Evolutionary conservation across 2,329 filamentous ascomycete genomes (phyloP).

Genomic region (Epichloe brachyelytri): DNA sequence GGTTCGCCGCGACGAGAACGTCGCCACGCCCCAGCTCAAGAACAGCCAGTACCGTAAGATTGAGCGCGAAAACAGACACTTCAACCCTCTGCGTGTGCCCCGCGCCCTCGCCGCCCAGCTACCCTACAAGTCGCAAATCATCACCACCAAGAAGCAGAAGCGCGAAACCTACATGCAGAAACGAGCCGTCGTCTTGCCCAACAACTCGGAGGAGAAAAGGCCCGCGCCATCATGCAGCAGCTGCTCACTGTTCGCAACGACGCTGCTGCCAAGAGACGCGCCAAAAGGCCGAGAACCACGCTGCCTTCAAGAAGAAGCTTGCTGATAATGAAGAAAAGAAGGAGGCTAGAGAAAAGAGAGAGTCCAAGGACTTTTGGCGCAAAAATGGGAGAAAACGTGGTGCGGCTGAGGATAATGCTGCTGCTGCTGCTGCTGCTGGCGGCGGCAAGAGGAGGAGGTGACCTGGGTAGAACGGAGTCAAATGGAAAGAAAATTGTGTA

Average conservation of each 20-base stretch:
- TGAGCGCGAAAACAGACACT: conserved; percentile 55
- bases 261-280: conserved; percentile 68
- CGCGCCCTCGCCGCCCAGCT: conserved; percentile 68
- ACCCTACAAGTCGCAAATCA: conserved; percentile 86
- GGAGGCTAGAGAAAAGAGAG: conserved; percentile 72
- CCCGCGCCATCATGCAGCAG: conserved; percentile 82
- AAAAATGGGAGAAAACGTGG: conserved; percentile 67
- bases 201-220: conserved; percentile 79
- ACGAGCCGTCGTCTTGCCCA: conserved; percentile 73
- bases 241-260: conserved; percentile 83
- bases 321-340: conserved; percentile 76
- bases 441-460: conserved; percentile 24
- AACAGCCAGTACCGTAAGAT: conserved; percentile 74
- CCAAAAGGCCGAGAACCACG: conserved; percentile 81
- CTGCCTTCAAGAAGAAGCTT: conserved; percentile 71
- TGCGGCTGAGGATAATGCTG: conserved; percentile 27
- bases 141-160: conserved; percentile 65
- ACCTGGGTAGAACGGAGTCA: background rate
- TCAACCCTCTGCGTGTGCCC: conserved; percentile 69
- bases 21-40: conserved; percentile 66
- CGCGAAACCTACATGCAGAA: conserved; percentile 87
- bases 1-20: conserved; percentile 62
- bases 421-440: conserved; percentile 21
- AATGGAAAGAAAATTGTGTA: background rate
- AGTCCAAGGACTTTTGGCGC: conserved; percentile 86